phyloP scores from a whole-genome alignment of 2,329 filamentous ascomycete species.

The Alternaria tenuissima region DNA sequence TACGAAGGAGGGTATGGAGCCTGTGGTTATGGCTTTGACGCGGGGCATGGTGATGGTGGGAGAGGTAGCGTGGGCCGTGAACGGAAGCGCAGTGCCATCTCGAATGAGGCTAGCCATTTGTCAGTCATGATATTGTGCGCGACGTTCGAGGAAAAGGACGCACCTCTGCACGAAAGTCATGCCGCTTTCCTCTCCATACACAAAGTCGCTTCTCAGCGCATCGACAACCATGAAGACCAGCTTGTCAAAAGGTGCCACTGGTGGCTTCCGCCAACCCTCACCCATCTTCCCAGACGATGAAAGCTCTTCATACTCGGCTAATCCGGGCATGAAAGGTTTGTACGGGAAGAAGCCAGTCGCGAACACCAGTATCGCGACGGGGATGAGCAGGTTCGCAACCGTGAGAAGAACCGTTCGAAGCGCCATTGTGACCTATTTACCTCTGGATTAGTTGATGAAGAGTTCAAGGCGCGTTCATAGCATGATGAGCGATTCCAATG shows the following conservation, averaged over 20 bases:
- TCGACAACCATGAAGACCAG: slow-evolving; percentile 98
- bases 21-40: slow-evolving; percentile 96
- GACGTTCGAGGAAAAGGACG: not conserved
- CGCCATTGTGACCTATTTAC: slow-evolving; percentile 30
- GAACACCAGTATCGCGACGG: slow-evolving; percentile 73
- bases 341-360: slow-evolving; percentile 96
- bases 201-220: slow-evolving; percentile 89
- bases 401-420: slow-evolving; percentile 57
- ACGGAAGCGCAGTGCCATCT: slow-evolving; percentile 83
- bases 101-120: slow-evolving; percentile 73
- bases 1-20: slow-evolving; percentile 96
- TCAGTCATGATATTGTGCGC: not conserved
- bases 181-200: slow-evolving; percentile 80
- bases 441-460: slow-evolving; percentile 9
- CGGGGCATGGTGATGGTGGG: slow-evolving; percentile 98
- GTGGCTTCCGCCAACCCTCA: slow-evolving; percentile 52
- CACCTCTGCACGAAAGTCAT: slow-evolving; percentile 91
- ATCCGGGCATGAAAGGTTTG: slow-evolving; percentile 88
- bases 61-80: slow-evolving; percentile 94
- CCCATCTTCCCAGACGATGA: slow-evolving; percentile 54
- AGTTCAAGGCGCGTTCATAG: not conserved
- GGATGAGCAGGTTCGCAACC: slow-evolving; percentile 79
- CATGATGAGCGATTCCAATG: slow-evolving; percentile 21
- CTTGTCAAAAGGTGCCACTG: slow-evolving; percentile 80
- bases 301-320: slow-evolving; percentile 72